Evolutionary conservation across 2,329 filamentous ascomycete genomes (phyloP), one percentile per base, ranked within the genome.

Genomic region (Penicillium sp.): DNA sequence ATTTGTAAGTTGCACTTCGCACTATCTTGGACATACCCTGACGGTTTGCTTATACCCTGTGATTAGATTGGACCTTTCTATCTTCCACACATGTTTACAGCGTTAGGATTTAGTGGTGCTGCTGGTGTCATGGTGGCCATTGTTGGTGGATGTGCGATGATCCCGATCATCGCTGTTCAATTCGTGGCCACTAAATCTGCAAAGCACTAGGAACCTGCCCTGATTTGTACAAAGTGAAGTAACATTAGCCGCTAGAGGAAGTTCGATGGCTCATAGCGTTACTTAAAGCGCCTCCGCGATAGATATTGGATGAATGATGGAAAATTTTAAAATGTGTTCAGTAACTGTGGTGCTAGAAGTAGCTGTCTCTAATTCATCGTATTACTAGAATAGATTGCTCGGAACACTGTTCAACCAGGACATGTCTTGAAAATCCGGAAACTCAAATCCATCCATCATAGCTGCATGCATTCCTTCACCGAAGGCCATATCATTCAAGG

Each of bases 81-180:
- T 38, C 80, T 81, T 59, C 78, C 79, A 0, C 53, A 72, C 26
- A 77, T 81, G 76, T 78, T 81, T 49, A 68, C 72, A 3, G 68
- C 67, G 4, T 61, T 78, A 3, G 74, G 78, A 0, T 45, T 79
- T 4, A 65, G 67, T 13, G 71, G 66, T 3, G 78, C 74, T 17
- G 75, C 76, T 1, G 79, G 76, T 0, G 70, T 80, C 4, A 72
- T 73, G 60, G 70, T 71, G 40, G 78, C 66, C 0, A 71, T 81
- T n/a, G 73, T 81, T 15, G 70, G 73, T 17, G 75, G 66, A 13
- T 69, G 72, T 44, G 70, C 72, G 19, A 65, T 79, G 9, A 12
- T 75, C 17, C 73, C 77, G 1, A 73, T 70, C 12, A 64, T 75
- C 1, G 68, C 74, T 2, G 53, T 77, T 38, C 77, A 79, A 28